Base-by-base conservation (phyloP, 352 stramenopile species). In the Blastocystis hominis region DNA sequence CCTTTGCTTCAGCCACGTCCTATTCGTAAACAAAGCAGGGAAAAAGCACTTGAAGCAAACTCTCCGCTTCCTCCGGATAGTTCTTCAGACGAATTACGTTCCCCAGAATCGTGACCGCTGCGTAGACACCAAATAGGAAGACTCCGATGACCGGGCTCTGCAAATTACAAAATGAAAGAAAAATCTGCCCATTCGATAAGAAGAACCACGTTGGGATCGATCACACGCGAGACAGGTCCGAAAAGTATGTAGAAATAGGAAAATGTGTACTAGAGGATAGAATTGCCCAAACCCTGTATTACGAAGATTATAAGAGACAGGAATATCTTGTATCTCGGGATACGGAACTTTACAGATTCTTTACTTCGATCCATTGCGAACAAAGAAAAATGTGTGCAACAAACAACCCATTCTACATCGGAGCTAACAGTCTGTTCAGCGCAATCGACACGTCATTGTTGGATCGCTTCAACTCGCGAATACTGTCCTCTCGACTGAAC, bases 61-160 rank as follows among this genome's bases (percentile, higher is more conserved):
- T 80, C n/a, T 80, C 70, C 13, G 70, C 70, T 36, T 80, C 70
- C n/a, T 80, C 70, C 20, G 70, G 70, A 36, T 66, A 80, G 44
- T 80, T 80, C 40, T 80, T 80, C 70, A 80, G 44, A 20, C 50
- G 24, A 44, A 80, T 80, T 47, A 80, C 70, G 53, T 80, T 80
- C 20, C 46, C 3, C n/a, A 80, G 3, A 61, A 80, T 80, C 15
- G 47, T 64, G 38, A 50, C 62, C 13, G 40, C 42, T 20, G 70
- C 70, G 54, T 63, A 80, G 3, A 62, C n/a, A 17, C 70, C 70
- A 36, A 80, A 80, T 40, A 20, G 17, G 38, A 63, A 13, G 30
- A 80, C 10, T 6, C 40, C 42, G n/a, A 80, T 62, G 3, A 80
- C 40, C 3, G 70, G 70, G 42, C 70, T 80, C 70, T 80, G 63